These are phyloP conservation scores for Euphorbia peplus DNA, from an alignment of 345 rosid genomes.

Conservation along the genomic window DNA sequence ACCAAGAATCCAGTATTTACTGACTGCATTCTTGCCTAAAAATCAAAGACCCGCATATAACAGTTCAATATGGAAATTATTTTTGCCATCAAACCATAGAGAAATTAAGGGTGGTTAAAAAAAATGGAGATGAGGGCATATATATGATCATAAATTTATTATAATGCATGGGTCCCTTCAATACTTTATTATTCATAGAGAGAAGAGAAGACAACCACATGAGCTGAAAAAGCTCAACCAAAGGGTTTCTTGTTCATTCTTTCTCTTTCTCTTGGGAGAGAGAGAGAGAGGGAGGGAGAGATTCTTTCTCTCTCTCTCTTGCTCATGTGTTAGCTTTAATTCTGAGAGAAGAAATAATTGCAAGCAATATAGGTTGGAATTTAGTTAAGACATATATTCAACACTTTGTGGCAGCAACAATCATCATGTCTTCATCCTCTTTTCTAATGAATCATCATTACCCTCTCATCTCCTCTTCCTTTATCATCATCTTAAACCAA, in stretches of 20 bases:
- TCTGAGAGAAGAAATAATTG: constrained; percentile 2
- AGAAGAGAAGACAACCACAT: constrained; percentile 21
- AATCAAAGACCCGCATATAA: too few relatives aligned
- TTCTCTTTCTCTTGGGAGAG: constrained; percentile 1
- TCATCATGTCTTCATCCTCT: constrained; percentile 49
- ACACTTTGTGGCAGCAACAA: constrained; percentile 34
- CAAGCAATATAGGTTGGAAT: constrained; percentile 15
- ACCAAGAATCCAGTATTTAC: too few relatives aligned
- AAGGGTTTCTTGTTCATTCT: constrained; percentile 36
- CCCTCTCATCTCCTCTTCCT: constrained; percentile 32
- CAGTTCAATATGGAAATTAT: too few relatives aligned
- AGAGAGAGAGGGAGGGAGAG: constrained; percentile 11
- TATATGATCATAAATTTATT: not conserved
- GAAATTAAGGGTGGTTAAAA: too few relatives aligned
- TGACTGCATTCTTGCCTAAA: too few relatives aligned
- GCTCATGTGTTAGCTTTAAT: not conserved
- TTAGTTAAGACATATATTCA: constrained; percentile 15
- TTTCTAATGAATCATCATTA: constrained; percentile 45
- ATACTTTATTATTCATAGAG: constrained; percentile 1
- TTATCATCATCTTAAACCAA: constrained; percentile 2
- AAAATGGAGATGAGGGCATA: too few relatives aligned
- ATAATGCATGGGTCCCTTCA: constrained; percentile 1
- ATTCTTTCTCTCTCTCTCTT: not conserved
- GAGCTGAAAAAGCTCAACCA: constrained; percentile 30
- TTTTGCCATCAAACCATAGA: too few relatives aligned